Evolutionary conservation across 805 yeast genomes (phyloP), one percentile per base, ranked within the genome.

Genomic region (Teunomyces funiuensis): DNA sequence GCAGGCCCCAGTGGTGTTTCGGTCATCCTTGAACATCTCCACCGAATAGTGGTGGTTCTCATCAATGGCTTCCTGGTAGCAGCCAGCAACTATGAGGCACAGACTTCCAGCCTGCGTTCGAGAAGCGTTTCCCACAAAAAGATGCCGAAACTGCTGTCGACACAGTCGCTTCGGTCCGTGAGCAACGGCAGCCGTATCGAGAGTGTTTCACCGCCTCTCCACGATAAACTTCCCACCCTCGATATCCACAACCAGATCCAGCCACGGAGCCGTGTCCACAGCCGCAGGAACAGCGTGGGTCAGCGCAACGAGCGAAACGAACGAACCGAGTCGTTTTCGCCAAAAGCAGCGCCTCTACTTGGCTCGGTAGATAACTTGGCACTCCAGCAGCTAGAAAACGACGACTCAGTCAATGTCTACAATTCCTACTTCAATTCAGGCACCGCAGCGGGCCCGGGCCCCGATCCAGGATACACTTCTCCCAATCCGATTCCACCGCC

Each of bases 381-480:
- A 30, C 36, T 16, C 28, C 36, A 38, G 14, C 7, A 29, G 14
- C 14, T 27, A 0, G 28, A 33, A 4, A 37, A 28, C 11, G 33
- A 39, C 13, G 23, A 20, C 6, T n/a, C 28, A 5, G n/a, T 17
- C 18, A 33, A 33, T 7, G 26, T 43, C 14, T 40, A 44, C 40
- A 26, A 29, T 11, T 41, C 36, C 20, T 40, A 44, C 37, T 39
- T 43, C 28, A 25, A 25, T 22, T 31, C 31, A 33, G 23, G 36
- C 19, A 22, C 25, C 25, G 9, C 22, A 7, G 22, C 9, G 5
- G 25, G 9, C 10, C 25, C 6, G 17, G n/a, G n/a, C n/a, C 31
- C 31, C 17, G 30, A 19, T 25, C 19, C 44, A 15, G 30, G 18
- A 9, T 31, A 13, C 13, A 17, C 16, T 10, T 10, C n/a, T 14